Evolutionary conservation across 169 alveolate genomes (phyloP).

Genomic region (Plasmodium vinckei): DNA sequence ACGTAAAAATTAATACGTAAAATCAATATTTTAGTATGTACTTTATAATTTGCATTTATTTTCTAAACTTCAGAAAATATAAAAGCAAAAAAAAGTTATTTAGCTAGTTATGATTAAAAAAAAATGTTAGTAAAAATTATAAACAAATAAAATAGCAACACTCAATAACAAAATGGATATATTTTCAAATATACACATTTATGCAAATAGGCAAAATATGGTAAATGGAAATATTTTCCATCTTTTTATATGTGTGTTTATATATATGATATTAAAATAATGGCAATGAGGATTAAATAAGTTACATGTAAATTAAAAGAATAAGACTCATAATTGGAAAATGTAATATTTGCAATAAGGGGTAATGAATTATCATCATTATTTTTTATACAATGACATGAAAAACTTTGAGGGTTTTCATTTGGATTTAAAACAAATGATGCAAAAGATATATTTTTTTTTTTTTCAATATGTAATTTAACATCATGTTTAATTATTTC

Average conservation of each 20-base stretch:
- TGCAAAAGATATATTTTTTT: conserved; percentile 28
- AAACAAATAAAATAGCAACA: no score
- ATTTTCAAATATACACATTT: no score
- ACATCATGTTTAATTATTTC: conserved; percentile 19
- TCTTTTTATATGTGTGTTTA: no score
- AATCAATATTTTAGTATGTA: no score
- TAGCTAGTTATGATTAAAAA: no score
- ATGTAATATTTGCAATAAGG: background rate
- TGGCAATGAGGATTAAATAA: background rate
- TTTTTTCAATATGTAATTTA: conserved; percentile 18
- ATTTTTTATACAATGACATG: conserved; percentile 28
- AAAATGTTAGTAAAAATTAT: no score
- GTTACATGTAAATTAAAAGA: background rate
- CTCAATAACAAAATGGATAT: no score
- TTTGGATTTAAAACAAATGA: conserved; percentile 19
- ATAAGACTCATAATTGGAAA: conserved; percentile 3
- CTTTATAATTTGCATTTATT: no score
- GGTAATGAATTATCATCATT: background rate
- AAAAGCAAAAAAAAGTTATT: no score
- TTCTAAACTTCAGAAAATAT: no score
- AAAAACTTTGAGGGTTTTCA: conserved; percentile 29
- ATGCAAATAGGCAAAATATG: background rate
- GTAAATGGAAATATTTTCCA: background rate
- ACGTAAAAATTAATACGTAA: no score
- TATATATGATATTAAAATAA: background rate